Evolutionary conservation across 106 monocot species (phyloP), one percentile per base, ranked within the genome.

Genomic region (Dendrobium huoshanense): DNA sequence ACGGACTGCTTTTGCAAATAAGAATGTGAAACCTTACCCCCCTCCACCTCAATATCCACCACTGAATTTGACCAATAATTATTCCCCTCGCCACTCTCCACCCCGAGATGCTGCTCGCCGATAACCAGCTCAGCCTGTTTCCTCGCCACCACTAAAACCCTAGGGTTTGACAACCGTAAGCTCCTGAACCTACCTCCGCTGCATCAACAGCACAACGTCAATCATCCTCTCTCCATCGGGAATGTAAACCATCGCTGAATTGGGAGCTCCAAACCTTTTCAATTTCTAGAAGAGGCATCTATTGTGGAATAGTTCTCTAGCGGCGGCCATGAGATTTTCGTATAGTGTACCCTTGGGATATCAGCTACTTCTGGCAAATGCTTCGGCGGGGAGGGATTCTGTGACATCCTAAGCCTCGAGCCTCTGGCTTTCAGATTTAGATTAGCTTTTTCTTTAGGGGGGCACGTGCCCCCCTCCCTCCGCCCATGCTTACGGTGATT

Each of bases 51-150:
- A 72, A 98, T 87, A 85, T 98, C 95, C 86, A 91, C 80, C 20
- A 93, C 98, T 22, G 91, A 80, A 81, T 95, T 98, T n/a, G 91
- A 85, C 94, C 98, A 98, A 68, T 95, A 98, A 11, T 33, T 37
- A 81, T 74, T 87, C 82, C 67, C 80, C 75, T 83, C 85, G 24
- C 82, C 29, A 31, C 47, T 85, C 10, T 80, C 89, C 16, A 82
- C 74, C 33, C 82, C 95, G 4, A 89, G 72, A 80, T 97, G 90
- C 84, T 98, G 95, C 80, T 98, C 98, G 74, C 95, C 88, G 6
- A 98, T 85, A 11, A 83, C 84, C 40, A 92, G 65, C 85, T 98
- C 92, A 18, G 92, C 89, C 20, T 83, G 86, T 72, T 89, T 87
- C 84, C 95, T 95, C 72, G 83, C 92, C 85, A 98, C 89, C 6